Evolutionary conservation across 306 rosid genomes (phyloP).

Genomic region (Trifolium pratense): DNA sequence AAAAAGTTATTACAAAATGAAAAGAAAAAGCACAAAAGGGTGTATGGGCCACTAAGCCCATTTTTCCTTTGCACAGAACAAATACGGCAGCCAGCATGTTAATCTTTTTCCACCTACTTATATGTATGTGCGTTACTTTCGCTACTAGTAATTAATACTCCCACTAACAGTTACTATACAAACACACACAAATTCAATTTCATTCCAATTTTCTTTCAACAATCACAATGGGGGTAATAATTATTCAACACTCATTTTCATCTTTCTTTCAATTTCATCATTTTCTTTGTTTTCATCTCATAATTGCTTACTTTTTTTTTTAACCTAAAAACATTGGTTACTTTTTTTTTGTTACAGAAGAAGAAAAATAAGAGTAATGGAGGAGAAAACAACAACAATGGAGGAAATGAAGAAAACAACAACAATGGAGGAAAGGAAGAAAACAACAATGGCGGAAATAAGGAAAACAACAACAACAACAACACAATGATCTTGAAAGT

Average conservation of each 20-base stretch:
- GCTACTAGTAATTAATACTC: neutral
- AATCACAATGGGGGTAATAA: neutral
- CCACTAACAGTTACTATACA: neutral
- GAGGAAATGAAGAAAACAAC: neutral
- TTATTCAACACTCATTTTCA: too few relatives aligned
- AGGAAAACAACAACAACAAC: neutral
- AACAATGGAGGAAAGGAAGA: neutral
- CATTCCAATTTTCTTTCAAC: neutral
- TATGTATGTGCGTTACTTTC: neutral
- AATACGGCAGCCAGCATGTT: neutral
- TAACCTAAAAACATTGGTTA: too few relatives aligned
- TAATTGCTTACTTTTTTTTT: neutral
- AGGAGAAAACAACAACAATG: neutral
- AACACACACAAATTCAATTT: neutral
- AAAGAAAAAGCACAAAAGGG: too few relatives aligned
- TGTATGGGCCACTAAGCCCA: too few relatives aligned
- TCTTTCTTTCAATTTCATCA: neutral
- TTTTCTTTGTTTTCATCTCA: neutral
- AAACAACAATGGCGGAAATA: neutral
- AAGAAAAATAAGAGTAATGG: conserved; percentile 3
- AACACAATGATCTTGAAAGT: conserved; percentile 52
- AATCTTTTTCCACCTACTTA: neutral
- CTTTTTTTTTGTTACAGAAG: neutral
- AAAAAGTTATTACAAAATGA: too few relatives aligned
- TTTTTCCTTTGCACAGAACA: too few relatives aligned